Conservation (phyloP, 2,329 filamentous ascomycete genomes). For the Trichoderma sp. region DNA sequence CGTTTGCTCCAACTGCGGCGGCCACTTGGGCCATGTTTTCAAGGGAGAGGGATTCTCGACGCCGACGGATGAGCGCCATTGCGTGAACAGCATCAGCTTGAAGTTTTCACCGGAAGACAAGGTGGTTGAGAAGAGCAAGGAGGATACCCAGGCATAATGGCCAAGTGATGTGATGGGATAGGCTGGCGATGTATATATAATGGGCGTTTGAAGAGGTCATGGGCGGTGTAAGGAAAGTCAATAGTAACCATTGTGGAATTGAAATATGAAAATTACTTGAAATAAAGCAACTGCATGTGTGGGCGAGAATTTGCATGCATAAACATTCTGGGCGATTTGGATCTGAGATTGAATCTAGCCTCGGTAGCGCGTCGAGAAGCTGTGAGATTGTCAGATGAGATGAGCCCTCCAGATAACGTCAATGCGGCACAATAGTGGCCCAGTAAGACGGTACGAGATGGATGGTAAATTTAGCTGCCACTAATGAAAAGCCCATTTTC, state of each 20-base stretch:
- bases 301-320: neutral
- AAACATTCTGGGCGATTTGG: neutral
- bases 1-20: conserved; percentile 90
- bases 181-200: neutral
- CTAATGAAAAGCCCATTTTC: neutral
- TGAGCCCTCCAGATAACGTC: neutral
- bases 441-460: neutral
- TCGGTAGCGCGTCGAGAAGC: neutral
- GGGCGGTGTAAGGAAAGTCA: neutral
- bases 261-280: neutral
- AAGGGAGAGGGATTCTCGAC: conserved; percentile 83
- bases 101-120: conserved; percentile 72
- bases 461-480: neutral
- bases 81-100: conserved; percentile 90
- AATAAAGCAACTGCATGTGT: neutral
- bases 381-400: neutral
- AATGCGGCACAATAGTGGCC: neutral
- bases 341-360: neutral
- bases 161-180: neutral
- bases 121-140: conserved; percentile 33
- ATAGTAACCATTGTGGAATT: neutral
- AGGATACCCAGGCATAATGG: conserved; percentile 39
- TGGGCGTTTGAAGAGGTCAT: neutral
- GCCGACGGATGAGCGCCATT: conserved; percentile 94
- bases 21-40: conserved; percentile 91